phyloP scores from a whole-genome alignment of 2,329 filamentous ascomycete genomes.

The Aspergillus sergii region DNA sequence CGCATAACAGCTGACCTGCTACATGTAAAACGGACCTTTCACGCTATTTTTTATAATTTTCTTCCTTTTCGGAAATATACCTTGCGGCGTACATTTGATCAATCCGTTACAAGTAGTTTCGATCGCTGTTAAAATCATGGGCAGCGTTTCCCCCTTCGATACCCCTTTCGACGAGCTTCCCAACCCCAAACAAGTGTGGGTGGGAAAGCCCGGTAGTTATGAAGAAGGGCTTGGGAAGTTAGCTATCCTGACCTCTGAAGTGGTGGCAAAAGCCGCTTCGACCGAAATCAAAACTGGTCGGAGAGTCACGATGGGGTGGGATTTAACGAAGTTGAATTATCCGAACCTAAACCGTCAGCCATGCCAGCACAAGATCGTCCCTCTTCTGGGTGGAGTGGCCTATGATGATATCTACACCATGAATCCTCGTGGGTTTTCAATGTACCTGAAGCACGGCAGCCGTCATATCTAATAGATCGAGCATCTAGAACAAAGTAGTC shows the following conservation, averaged over 20 bases:
- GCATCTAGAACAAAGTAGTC: conserved; percentile 49
- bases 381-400: conserved; percentile 49
- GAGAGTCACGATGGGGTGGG: conserved; percentile 58
- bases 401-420: conserved; percentile 56
- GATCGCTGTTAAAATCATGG: conserved; percentile 3
- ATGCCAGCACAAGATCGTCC: conserved; percentile 54
- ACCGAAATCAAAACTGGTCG: conserved; percentile 56
- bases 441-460: not conserved
- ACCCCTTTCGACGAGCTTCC: conserved; percentile 50
- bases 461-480: not conserved
- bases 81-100: not conserved
- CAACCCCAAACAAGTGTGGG: conserved; percentile 53
- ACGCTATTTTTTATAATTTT: not conserved
- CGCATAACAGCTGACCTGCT: not conserved
- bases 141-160: conserved; percentile 26
- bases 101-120: not conserved
- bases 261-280: conserved; percentile 53
- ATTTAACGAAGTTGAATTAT: conserved; percentile 58
- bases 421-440: conserved; percentile 48
- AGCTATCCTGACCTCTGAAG: conserved; percentile 54
- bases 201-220: conserved; percentile 46
- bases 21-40: not conserved
- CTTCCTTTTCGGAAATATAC: not conserved
- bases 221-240: conserved; percentile 59
- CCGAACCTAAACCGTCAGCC: conserved; percentile 57